Evolutionary conservation across 2,329 filamentous ascomycete genomes (phyloP), one percentile per base, ranked within the genome.

Genomic region (Acephala macrosclerotiorum): DNA sequence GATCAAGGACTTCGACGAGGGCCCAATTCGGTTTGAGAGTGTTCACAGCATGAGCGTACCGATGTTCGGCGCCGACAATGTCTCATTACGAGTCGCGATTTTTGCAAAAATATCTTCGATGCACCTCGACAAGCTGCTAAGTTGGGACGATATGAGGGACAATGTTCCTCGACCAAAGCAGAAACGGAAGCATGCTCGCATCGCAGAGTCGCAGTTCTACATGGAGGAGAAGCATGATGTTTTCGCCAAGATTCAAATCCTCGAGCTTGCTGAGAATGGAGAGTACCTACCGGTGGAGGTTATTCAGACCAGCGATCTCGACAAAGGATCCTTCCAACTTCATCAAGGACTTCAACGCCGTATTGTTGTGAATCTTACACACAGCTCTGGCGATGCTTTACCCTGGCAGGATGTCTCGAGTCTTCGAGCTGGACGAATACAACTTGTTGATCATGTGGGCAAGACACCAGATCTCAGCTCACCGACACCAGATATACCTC

Each of bases 91-190:
- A 62, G 91, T 97, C 9, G 93, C 94, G 58, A 91, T 99, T 67
- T 98, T 97, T 77, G 94, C 96, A 20, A 91, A 91, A 75, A 93
- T 97, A 40, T 96, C 93, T 1, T 83, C 90, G 0, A 97, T 97
- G 90, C 96, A 99, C 79, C 85, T 99, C 25, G 96, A 99, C 78
- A 98, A 97, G 81, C 85, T 99, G 59, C 87, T 97, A 14, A 99
- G 96, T 80, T 99, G 96, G 96, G 96, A 99, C 76, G 96, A 98
- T 74, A 97, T 99, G 90, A 89, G 95, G 65, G 95, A 99, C 78
- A 86, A 87, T 20, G 83, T 89, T 58, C 84, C 85, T 2, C 85
- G 87, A 68, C 85, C 86, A 20, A 84, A 85, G 63, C 82, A 82
- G 49, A 84, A 82, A 64, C 77, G 81, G 5, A 87, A 81, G 53